phyloP scores from a whole-genome alignment of 352 stramenopile genomes.

The Phytophthora idaei region DNA sequence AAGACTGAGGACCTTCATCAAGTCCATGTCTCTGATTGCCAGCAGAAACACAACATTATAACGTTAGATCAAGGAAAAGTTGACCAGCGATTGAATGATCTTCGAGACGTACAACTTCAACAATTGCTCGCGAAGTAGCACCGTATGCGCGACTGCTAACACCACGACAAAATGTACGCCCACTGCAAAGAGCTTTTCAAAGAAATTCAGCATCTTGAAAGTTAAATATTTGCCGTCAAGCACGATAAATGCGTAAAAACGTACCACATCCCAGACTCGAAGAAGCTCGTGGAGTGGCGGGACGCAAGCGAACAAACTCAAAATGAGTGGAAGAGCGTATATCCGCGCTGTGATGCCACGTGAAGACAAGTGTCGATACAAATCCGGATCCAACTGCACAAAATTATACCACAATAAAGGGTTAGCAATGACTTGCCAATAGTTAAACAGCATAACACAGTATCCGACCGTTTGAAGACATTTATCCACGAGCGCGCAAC shows the following conservation, averaged over 20 bases:
- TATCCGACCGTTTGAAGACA: conserved; percentile 66
- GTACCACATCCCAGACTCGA: conserved; percentile 91
- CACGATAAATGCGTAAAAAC: conserved; percentile 4
- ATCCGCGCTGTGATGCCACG: conserved; percentile 83
- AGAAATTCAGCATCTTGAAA: not conserved
- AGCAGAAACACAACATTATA: not conserved
- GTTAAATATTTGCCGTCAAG: not conserved
- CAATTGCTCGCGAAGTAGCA: conserved; percentile 86
- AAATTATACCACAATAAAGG: not conserved
- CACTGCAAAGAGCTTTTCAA: conserved; percentile 85
- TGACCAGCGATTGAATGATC: too few species aligned
- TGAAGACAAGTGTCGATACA: conserved; percentile 80
- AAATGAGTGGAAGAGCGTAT: conserved; percentile 87
- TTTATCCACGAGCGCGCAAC: conserved; percentile 83
- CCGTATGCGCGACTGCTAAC: conserved; percentile 87
- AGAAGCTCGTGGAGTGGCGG: conserved; percentile 88
- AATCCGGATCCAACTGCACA: conserved; percentile 71
- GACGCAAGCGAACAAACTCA: conserved; percentile 91
- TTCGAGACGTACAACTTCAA: conserved; percentile 63
- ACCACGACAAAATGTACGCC: conserved; percentile 92
- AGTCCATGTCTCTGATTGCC: conserved; percentile 70
- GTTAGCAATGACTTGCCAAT: not conserved
- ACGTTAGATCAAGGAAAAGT: not conserved
- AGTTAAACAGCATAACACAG: not conserved
- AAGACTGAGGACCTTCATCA: conserved; percentile 91